A percentile compares a stretch with the other conserved stretches of the same genome.
These are phyloP conservation scores for Chlamydomonas sphaeroides DNA, from an alignment of 139 green algal species.

Conservation along the genomic window DNA sequence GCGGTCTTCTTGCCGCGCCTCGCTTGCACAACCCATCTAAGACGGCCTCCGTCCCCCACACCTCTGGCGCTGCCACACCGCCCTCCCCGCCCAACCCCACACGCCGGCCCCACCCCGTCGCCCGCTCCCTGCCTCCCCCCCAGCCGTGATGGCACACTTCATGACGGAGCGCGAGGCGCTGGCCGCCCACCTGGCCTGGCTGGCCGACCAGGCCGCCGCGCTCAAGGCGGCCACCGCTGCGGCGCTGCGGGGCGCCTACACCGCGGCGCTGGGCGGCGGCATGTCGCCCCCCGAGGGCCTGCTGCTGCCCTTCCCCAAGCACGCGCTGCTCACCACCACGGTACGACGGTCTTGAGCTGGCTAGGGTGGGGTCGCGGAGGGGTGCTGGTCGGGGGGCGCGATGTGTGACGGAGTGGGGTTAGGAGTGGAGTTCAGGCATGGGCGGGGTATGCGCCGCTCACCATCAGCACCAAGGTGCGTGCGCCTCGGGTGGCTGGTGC, in stretches of 20 bases:
- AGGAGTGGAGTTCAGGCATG: background rate
- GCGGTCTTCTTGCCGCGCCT: no score
- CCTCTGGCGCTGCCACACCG: background rate
- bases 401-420: background rate
- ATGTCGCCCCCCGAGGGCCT: slow-evolving; percentile 18
- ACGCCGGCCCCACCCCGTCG: background rate
- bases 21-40: background rate
- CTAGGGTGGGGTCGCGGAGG: no score
- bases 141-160: slow-evolving; percentile 34
- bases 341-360: no score
- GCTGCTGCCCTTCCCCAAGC: slow-evolving; percentile 1
- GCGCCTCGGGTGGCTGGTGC: no score
- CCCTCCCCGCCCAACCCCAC: background rate
- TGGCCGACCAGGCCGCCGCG: slow-evolving; percentile 9
- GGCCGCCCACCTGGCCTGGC: slow-evolving; percentile 21
- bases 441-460: background rate
- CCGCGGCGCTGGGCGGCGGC: background rate
- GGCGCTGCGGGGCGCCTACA: background rate
- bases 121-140: background rate
- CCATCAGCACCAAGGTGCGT: background rate
- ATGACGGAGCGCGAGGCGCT: background rate
- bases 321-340: slow-evolving; percentile 22
- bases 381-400: no score
- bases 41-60: background rate
- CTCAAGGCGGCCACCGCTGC: slow-evolving; percentile 26